Conservation (phyloP, 192 early-diverging fungal genomes). For the Podila verticillata region DNA sequence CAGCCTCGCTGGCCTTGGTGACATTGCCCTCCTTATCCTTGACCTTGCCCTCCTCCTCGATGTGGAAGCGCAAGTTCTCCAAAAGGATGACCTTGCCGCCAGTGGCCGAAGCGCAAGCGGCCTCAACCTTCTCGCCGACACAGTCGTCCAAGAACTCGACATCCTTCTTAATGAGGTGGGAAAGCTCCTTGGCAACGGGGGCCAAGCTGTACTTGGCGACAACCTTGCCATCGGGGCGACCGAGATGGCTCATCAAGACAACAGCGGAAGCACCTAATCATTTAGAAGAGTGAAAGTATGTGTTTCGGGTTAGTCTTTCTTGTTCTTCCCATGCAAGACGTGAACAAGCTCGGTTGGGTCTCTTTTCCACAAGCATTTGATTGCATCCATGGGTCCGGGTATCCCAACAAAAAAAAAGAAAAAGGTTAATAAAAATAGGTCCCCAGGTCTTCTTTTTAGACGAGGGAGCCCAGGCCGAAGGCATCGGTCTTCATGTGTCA, state of each 20-base stretch:
- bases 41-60: constrained; percentile 95
- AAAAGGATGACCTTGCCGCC: constrained; percentile 88
- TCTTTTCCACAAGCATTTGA: too few relatives aligned
- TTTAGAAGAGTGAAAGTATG: not conserved
- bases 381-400: not conserved
- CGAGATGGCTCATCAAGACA: constrained; percentile 96
- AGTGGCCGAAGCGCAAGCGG: constrained; percentile 72
- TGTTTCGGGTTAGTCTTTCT: not conserved
- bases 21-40: constrained; percentile 93
- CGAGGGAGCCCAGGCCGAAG: not conserved
- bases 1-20: constrained; percentile 86
- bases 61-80: constrained; percentile 98
- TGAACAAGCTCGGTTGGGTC: too few relatives aligned
- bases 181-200: constrained; percentile 89
- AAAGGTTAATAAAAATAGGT: not conserved
- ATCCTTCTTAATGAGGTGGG: constrained; percentile 76
- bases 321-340: too few relatives aligned
- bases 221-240: constrained; percentile 93
- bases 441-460: not conserved
- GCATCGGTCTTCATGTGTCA: not conserved
- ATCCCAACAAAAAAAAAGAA: constrained; percentile 1
- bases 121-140: constrained; percentile 89
- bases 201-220: constrained; percentile 91
- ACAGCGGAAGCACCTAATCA: constrained; percentile 82
- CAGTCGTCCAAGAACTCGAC: constrained; percentile 95